Base-by-base conservation (phyloP, 1,139 yeast species). In the Dujonia santamariae region DNA sequence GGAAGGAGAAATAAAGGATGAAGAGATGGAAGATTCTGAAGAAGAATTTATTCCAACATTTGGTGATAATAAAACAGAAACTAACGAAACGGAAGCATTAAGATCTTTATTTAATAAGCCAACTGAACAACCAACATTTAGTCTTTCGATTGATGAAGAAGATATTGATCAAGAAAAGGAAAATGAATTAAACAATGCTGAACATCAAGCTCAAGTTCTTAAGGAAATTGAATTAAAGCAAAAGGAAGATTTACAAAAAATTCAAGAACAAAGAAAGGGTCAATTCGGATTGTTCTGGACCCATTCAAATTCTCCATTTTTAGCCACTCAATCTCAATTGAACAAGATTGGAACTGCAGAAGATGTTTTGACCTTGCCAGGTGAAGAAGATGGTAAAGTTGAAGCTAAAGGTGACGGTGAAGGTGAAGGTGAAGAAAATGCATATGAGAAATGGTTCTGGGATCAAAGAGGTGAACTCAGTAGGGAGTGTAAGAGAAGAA, bases 221-320 rank as follows among this genome's bases (percentile, higher is more conserved):
- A 48, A 54, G 28, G 63, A 60, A 34, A 59, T 67, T 37, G 59
- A 58, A 42, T 36, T 44, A 19, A 61, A 61, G 32, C 66, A 59
- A 37, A 49, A 54, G 40, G 56, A 54, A 33, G 51, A 49, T 15
- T 41, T 25, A 9, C 39, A 30, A 36, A 31, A 34, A 31, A 35
- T 25, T 18, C 39, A 31, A 29, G 37, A 33, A 16, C 37, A 21
- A 39, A 37, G 24, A 35, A 45, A 37, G 17, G 38, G 39, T 26
- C 43, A 39, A 24, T 52, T 63, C 33, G 90, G 92, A 0, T 64
- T 90, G 22, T 90, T 90, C 56, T 90, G 95, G 73, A 63, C 81
- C 2, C 97, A 90, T 53, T 65, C 69, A 9, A 85, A 84, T 20
- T 88, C 97, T 0, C 96, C 96, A 0, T 92, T 86, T 56, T 66